A percentile compares a stretch with the other conserved stretches of the same genome.
Evolutionary conservation across 371 early-diverging fungal genomes (phyloP).

Genomic region (Rhizopus delemar): DNA sequence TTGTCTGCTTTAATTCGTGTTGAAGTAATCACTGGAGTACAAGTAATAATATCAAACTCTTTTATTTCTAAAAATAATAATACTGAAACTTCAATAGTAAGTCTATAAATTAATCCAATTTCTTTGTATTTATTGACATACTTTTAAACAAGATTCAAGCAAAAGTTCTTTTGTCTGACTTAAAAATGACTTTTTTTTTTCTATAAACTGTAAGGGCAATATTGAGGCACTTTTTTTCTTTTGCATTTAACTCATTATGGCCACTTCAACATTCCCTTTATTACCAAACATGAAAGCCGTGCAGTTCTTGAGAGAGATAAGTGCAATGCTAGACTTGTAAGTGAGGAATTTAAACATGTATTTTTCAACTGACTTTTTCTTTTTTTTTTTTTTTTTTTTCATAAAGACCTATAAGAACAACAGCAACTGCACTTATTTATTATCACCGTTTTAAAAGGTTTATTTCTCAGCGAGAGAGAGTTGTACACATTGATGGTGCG

Average conservation of each 20-base stretch:
- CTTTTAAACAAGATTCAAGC: no score
- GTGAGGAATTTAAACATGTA: neutral
- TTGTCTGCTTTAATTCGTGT: no score
- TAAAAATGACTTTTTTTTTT: no score
- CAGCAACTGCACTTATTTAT: constrained; percentile 49
- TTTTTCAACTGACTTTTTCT: neutral
- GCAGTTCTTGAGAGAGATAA: constrained; percentile 25
- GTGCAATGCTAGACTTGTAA: constrained; percentile 29
- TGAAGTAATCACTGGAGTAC: no score
- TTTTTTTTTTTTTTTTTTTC: neutral
- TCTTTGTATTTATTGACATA: no score
- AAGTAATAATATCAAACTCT: no score
- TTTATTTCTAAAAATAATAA: no score
- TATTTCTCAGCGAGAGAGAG: constrained; percentile 27
- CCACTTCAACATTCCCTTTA: constrained; percentile 10
- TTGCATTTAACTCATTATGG: neutral
- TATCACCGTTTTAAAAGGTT: constrained; percentile 47
- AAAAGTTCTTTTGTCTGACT: no score
- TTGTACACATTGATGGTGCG: constrained; percentile 13
- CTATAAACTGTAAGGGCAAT: no score
- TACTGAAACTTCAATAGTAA: no score
- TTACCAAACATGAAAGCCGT: constrained; percentile 23
- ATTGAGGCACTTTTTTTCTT: neutral
- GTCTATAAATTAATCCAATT: no score
- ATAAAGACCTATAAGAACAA: constrained; percentile 48